Conservation (phyloP, 1,284 basidiomycete species). For the Trichosporon inkin region DNA sequence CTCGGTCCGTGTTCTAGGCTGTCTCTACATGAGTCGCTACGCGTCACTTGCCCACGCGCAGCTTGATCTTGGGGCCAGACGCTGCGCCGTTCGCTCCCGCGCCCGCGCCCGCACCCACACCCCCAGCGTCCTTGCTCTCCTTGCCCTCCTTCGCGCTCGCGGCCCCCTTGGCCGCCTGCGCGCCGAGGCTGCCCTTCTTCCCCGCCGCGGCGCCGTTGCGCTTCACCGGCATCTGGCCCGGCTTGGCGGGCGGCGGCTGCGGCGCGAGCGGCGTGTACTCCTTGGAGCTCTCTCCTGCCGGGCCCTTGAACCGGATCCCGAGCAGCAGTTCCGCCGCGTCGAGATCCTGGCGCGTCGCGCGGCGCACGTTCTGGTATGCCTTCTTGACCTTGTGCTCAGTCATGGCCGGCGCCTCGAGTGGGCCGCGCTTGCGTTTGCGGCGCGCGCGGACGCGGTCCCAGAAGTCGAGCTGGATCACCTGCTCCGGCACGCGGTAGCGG, state of each 20-base stretch:
- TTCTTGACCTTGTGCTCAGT: slow-evolving; percentile 9
- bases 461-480: slow-evolving; percentile 86
- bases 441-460: slow-evolving; percentile 58
- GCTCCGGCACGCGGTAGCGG: slow-evolving; percentile 89
- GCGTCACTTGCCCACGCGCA: slow-evolving; percentile 3
- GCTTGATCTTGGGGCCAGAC: background rate
- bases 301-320: slow-evolving; percentile 8
- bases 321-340: slow-evolving; percentile 34
- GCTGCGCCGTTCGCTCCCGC: background rate
- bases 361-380: slow-evolving; percentile 8
- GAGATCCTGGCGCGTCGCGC: slow-evolving; percentile 28
- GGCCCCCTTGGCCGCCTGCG: slow-evolving; percentile 6
- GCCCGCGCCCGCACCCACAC: background rate
- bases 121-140: background rate
- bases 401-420: slow-evolving; percentile 14
- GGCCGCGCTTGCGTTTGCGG: slow-evolving; percentile 49
- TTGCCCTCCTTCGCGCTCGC: background rate
- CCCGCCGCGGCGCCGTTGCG: slow-evolving; percentile 3
- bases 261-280: slow-evolving; percentile 1
- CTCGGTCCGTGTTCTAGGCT: too few species aligned
- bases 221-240: slow-evolving; percentile 2
- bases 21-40: too few species aligned
- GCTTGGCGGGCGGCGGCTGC: slow-evolving; percentile 1
- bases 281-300: background rate
- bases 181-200: background rate